Conservation (phyloP, 192 early-diverging fungal species). For the Coemansia sp. region DNA sequence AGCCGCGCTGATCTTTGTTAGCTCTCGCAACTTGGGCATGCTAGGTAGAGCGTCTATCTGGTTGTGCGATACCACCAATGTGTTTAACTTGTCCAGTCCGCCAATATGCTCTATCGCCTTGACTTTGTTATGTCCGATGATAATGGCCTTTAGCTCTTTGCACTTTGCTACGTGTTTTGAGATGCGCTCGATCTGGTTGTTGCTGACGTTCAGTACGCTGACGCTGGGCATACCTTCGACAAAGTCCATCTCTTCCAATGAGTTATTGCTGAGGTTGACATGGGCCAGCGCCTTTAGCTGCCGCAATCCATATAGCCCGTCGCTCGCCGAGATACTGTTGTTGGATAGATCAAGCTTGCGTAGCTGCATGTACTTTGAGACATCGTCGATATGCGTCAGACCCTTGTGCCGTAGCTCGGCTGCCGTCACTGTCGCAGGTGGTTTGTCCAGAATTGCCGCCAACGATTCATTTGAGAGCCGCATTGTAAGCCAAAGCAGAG, state of each 20-base stretch:
- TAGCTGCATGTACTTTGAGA: conserved; percentile 57
- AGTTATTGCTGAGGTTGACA: conserved; percentile 69
- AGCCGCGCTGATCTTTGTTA: conserved; percentile 75
- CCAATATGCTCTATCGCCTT: conserved; percentile 63
- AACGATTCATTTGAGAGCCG: conserved; percentile 35
- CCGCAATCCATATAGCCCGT: conserved; percentile 57
- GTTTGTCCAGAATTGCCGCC: conserved; percentile 3
- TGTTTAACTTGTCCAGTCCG: conserved; percentile 61
- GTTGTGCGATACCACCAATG: conserved; percentile 83
- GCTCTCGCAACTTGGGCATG: conserved; percentile 56
- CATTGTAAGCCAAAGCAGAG: conserved; percentile 5
- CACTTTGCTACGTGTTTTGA: conserved; percentile 57
- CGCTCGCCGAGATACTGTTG: conserved; percentile 61
- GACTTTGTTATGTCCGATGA: conserved; percentile 77
- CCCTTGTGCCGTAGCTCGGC: conserved; percentile 57
- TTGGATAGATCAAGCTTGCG: conserved; percentile 60
- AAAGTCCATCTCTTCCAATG: conserved; percentile 28
- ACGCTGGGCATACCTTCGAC: conserved; percentile 1
- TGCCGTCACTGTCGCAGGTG: conserved; percentile 47
- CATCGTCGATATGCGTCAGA: conserved; percentile 68
- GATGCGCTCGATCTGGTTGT: conserved; percentile 65
- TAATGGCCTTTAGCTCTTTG: conserved; percentile 70
- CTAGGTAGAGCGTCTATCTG: conserved; percentile 57
- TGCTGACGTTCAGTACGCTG: conserved; percentile 68
- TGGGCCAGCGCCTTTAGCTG: conserved; percentile 53